Base-by-base conservation (phyloP, 129 eudicot species). In the Chrysanthemum seticuspe region DNA sequence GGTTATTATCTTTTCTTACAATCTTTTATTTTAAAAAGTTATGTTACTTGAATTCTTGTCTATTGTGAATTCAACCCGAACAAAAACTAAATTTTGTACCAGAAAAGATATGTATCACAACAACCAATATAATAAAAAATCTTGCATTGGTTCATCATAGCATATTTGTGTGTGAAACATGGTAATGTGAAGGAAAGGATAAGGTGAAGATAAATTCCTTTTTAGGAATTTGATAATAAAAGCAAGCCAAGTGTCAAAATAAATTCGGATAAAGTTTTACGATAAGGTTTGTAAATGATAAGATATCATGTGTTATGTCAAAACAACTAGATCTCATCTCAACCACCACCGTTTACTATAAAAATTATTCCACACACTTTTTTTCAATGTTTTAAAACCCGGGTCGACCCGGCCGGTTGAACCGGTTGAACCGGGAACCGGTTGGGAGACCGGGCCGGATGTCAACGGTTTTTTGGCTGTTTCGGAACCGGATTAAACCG, bases 261-360 rank as follows among this genome's bases (percentile, higher is more conserved):
- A 27, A 57, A 47, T 47, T 13, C 13, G 57, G 59, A 78, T 70
- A 78, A 70, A 78, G 66, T 70, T 65, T 53, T 47, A 77, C 4
- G 81, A 77, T 76, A 76, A 76, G 64, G 64, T 76, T 73, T 40
- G 52, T 53, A 63, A 50, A 70, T 70, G 81, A 78, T 78, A 78
- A 78, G 81, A 78, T 78, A 27, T 78, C 76, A 52, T 62, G 81
- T 70, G 81, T 70, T 70, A 52, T 78, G 76, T 63, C 76, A 63
- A 62, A 11, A 27, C 40, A 34, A 77, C 9, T 31, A 63, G 15
- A 53, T 62, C 71, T 48, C 71, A 74, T 27, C 31, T 27, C 31
- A 27, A 71, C 82, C 0, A 78, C 82, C 77, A 62, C 66, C 59
- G 4, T 45, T 75, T 75, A 34, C 44, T 45, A 77, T 11, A n/a